A percentile compares a stretch with the other conserved stretches of the same genome.
phyloP scores from a whole-genome alignment of 1,284 basidiomycete species.

The Ganoderma meredithae region DNA sequence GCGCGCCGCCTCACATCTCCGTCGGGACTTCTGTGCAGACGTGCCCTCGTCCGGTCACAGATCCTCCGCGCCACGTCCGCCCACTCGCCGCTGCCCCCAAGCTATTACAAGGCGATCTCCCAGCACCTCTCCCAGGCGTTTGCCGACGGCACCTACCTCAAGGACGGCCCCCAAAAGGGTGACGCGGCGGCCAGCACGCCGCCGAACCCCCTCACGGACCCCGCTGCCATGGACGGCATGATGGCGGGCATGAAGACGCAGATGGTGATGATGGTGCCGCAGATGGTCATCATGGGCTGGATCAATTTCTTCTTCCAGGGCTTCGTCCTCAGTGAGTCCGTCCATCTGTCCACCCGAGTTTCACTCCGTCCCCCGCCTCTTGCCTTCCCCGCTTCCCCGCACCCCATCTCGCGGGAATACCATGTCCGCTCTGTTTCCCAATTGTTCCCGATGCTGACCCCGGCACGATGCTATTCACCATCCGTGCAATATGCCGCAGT shows the following conservation, averaged over 20 bases:
- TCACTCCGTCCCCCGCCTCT: not conserved
- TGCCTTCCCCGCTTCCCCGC: slow-evolving; percentile 7
- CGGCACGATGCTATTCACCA: not conserved
- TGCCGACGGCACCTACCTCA: slow-evolving; percentile 81
- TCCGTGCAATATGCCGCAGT: slow-evolving; percentile 57
- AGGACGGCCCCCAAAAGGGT: slow-evolving; percentile 77
- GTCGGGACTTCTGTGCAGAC: slow-evolving; percentile 55
- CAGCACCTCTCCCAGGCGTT: slow-evolving; percentile 76
- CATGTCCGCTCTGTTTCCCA: slow-evolving; percentile 1
- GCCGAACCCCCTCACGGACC: slow-evolving; percentile 85
- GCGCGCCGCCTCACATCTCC: slow-evolving; percentile 14
- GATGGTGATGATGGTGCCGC: slow-evolving; percentile 97
- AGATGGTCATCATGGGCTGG: slow-evolving; percentile 99
- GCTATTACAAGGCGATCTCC: slow-evolving; percentile 81
- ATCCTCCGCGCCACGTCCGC: slow-evolving; percentile 82
- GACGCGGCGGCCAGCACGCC: slow-evolving; percentile 63
- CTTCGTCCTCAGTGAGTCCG: slow-evolving; percentile 90
- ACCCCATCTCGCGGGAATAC: slow-evolving; percentile 10
- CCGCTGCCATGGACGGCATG: slow-evolving; percentile 95
- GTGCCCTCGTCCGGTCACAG: slow-evolving; percentile 83
- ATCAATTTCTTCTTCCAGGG: slow-evolving; percentile 99
- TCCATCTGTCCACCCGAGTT: not conserved
- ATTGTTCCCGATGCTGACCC: slow-evolving; percentile 8
- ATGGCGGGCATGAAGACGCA: slow-evolving; percentile 99
- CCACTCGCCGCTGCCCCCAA: slow-evolving; percentile 82